These are phyloP conservation scores for Phaeosphaeriaceae sp. DNA, from an alignment of 2,329 filamentous ascomycete genomes.

Conservation along the genomic window DNA sequence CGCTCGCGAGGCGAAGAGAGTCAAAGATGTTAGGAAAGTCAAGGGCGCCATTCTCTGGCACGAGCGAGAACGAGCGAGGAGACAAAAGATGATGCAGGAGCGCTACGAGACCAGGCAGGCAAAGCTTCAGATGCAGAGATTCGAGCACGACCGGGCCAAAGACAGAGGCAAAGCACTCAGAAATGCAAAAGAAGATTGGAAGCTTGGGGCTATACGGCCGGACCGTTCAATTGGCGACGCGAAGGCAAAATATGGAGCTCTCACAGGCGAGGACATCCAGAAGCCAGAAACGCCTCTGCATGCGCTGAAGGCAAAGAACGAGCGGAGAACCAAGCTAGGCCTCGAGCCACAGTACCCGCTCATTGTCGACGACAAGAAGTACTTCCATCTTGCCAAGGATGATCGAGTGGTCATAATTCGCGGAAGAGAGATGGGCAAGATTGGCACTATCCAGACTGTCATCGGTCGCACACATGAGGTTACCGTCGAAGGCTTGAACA, in stretches of 20 bases:
- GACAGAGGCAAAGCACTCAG: conserved; percentile 59
- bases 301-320: conserved; percentile 35
- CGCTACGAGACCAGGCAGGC: conserved; percentile 40
- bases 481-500: conserved; percentile 50
- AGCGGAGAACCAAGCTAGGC: conserved; percentile 27
- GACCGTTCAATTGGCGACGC: conserved; percentile 72
- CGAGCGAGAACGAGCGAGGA: conserved; percentile 34
- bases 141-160: conserved; percentile 32
- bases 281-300: conserved; percentile 50
- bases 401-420: conserved; percentile 85
- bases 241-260: conserved; percentile 66
- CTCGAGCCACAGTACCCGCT: conserved; percentile 33
- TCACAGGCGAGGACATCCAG: conserved; percentile 45
- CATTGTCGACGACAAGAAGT: conserved; percentile 38
- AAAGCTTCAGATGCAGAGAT: conserved; percentile 25
- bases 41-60: conserved; percentile 45
- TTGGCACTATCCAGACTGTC: conserved; percentile 73
- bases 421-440: conserved; percentile 82
- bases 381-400: conserved; percentile 55
- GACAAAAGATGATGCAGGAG: conserved; percentile 31
- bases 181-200: conserved; percentile 77
- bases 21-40: conserved; percentile 53
- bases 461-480: conserved; percentile 45
- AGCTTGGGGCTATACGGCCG: conserved; percentile 79
- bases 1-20: conserved; percentile 38